phyloP scores from a whole-genome alignment of 352 stramenopile genomes.

The Globisporangium nodosum region DNA sequence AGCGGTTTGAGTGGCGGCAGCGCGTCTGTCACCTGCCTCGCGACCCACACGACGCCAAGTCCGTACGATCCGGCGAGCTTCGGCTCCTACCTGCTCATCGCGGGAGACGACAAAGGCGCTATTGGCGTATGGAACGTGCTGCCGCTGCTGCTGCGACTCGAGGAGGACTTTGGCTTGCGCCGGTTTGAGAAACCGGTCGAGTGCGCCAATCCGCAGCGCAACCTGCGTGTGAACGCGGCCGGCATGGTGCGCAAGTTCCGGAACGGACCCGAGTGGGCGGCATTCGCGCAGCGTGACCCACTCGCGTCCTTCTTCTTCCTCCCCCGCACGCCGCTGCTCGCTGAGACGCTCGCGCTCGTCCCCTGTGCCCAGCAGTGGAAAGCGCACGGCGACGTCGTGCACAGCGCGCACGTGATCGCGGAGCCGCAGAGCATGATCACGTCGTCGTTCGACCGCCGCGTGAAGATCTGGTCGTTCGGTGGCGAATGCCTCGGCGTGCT shows the following conservation, averaged over 20 bases:
- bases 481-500: conserved; percentile 69
- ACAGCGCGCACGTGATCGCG: conserved; percentile 67
- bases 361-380: conserved; percentile 55
- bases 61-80: conserved; percentile 20
- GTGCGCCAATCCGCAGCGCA: conserved; percentile 66
- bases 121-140: conserved; percentile 70
- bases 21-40: conserved; percentile 43
- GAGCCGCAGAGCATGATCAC: conserved; percentile 68
- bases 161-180: conserved; percentile 36
- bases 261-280: conserved; percentile 57
- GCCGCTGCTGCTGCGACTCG: conserved; percentile 50
- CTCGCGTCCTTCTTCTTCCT: conserved; percentile 57
- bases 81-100: conserved; percentile 47
- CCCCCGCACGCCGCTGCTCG: conserved; percentile 40
- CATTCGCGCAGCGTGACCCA: conserved; percentile 45
- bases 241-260: conserved; percentile 65
- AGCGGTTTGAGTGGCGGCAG: conserved; percentile 16
- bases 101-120: conserved; percentile 75
- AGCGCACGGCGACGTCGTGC: conserved; percentile 69
- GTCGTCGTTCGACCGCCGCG: conserved; percentile 70
- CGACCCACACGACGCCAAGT: conserved; percentile 22
- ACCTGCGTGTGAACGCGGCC: conserved; percentile 62
- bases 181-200: conserved; percentile 47
- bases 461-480: conserved; percentile 64
- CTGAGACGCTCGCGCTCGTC: conserved; percentile 13